Evolutionary conservation across 139 green algal species (phyloP).

Genomic region (Picochlorum costavermella): DNA sequence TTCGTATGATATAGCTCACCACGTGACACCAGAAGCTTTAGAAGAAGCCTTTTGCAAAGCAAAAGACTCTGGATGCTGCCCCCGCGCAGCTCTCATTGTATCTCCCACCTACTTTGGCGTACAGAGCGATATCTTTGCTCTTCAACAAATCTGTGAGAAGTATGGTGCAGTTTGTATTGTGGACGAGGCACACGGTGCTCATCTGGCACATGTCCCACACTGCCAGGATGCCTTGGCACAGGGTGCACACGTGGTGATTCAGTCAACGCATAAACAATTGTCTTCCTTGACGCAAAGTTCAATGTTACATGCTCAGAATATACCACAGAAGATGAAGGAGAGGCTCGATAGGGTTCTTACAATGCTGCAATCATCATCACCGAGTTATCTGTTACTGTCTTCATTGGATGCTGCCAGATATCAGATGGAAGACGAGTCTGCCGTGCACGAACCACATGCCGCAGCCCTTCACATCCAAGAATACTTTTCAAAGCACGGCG

Average conservation of each 20-base stretch:
- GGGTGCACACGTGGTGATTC: slow-evolving; percentile 77
- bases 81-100: slow-evolving; percentile 60
- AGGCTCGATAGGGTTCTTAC: slow-evolving; percentile 27
- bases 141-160: slow-evolving; percentile 51
- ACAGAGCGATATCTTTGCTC: slow-evolving; percentile 37
- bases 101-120: slow-evolving; percentile 85
- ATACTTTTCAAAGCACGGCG: neutral
- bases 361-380: slow-evolving; percentile 61
- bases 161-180: slow-evolving; percentile 66
- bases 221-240: slow-evolving; percentile 35
- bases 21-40: slow-evolving; percentile 42
- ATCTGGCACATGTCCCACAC: slow-evolving; percentile 61
- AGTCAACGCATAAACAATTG: slow-evolving; percentile 93
- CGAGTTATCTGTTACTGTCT: slow-evolving; percentile 84
- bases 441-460: slow-evolving; percentile 19
- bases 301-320: slow-evolving; percentile 71
- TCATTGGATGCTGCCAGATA: slow-evolving; percentile 79
- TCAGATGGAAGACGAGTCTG: slow-evolving; percentile 17
- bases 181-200: slow-evolving; percentile 85
- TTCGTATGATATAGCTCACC: slow-evolving; percentile 50
- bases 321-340: neutral
- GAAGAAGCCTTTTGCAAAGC: slow-evolving; percentile 27
- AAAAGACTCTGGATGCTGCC: neutral
- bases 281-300: slow-evolving; percentile 76
- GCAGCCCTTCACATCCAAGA: slow-evolving; percentile 21